Conservation (phyloP, 345 rosid genomes). For the Heritiera fomes region DNA sequence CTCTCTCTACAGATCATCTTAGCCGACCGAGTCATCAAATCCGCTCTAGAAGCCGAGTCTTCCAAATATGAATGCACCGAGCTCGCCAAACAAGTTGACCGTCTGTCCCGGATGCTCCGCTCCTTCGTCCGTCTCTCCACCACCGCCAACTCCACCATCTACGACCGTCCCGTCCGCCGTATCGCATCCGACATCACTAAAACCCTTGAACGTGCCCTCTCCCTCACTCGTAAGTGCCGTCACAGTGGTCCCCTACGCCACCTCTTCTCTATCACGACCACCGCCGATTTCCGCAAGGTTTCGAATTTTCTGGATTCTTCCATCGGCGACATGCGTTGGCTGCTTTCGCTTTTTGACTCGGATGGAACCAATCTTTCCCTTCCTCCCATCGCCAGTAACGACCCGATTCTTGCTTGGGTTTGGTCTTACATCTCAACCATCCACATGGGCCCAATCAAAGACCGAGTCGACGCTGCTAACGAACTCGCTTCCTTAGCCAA, state of each 20-base stretch:
- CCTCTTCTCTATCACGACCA: slow-evolving; percentile 58
- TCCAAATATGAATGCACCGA: slow-evolving; percentile 49
- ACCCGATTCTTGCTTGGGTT: slow-evolving; percentile 71
- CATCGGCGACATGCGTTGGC: slow-evolving; percentile 62
- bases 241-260: slow-evolving; percentile 54
- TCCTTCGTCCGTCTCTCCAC: slow-evolving; percentile 47
- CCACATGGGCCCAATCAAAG: slow-evolving; percentile 50
- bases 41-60: slow-evolving; percentile 42
- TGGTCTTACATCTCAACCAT: slow-evolving; percentile 55
- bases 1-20: slow-evolving; percentile 40
- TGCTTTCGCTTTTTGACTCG: slow-evolving; percentile 47
- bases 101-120: slow-evolving; percentile 55
- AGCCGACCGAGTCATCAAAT: slow-evolving; percentile 49
- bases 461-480: slow-evolving; percentile 53
- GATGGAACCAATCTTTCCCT: slow-evolving; percentile 44
- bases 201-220: slow-evolving; percentile 55
- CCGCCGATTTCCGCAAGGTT: slow-evolving; percentile 58
- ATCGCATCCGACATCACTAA: slow-evolving; percentile 53
- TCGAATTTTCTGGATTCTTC: slow-evolving; percentile 50
- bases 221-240: slow-evolving; percentile 56
- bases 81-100: slow-evolving; percentile 45
- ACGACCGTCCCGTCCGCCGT: slow-evolving; percentile 61
- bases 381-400: slow-evolving; percentile 67
- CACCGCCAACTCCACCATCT: slow-evolving; percentile 41
- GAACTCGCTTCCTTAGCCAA: slow-evolving; percentile 51